Percentiles rank a stretch among this genome's conserved stretches.
Conservation (phyloP, 2,329 filamentous ascomycete genomes). For the Hypoxylon sp. region DNA sequence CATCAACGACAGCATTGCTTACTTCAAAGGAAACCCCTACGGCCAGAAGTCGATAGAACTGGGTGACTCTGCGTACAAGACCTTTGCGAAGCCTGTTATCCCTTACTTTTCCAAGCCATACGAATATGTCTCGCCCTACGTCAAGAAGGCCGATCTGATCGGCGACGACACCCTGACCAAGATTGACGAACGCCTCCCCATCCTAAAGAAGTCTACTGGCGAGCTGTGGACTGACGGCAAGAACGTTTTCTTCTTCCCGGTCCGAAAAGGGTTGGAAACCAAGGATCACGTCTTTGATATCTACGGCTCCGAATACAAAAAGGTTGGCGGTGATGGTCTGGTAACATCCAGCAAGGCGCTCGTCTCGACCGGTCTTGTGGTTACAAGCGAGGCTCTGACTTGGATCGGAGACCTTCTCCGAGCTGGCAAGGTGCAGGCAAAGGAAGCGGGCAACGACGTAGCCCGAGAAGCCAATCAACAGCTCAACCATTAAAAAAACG, state of each 20-base stretch:
- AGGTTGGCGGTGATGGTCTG: conserved; percentile 68
- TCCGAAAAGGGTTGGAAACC: conserved; percentile 67
- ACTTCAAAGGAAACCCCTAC: conserved; percentile 82
- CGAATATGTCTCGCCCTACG: conserved; percentile 83
- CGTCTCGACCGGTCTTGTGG: conserved; percentile 71
- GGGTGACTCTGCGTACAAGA: conserved; percentile 77
- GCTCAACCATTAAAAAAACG: conserved; percentile 19
- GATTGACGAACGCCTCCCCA: conserved; percentile 75
- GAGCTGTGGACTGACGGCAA: conserved; percentile 73
- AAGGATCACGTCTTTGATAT: conserved; percentile 68
- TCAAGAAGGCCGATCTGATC: conserved; percentile 80
- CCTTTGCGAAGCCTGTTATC: conserved; percentile 78
- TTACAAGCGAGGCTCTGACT: conserved; percentile 70
- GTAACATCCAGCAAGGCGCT: conserved; percentile 76
- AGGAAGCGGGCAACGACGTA: conserved; percentile 62
- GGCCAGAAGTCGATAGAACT: conserved; percentile 84
- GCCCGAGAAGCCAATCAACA: conserved; percentile 41
- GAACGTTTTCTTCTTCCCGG: conserved; percentile 67
- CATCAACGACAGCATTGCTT: conserved; percentile 78
- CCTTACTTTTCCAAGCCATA: conserved; percentile 83
- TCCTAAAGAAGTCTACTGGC: conserved; percentile 77
- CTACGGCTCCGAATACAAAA: conserved; percentile 68
- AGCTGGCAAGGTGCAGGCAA: conserved; percentile 68
- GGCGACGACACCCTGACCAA: conserved; percentile 75
- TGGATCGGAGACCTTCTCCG: conserved; percentile 68